These are phyloP conservation scores for Acer negundo DNA, from an alignment of 345 rosid species.

Conservation along the genomic window DNA sequence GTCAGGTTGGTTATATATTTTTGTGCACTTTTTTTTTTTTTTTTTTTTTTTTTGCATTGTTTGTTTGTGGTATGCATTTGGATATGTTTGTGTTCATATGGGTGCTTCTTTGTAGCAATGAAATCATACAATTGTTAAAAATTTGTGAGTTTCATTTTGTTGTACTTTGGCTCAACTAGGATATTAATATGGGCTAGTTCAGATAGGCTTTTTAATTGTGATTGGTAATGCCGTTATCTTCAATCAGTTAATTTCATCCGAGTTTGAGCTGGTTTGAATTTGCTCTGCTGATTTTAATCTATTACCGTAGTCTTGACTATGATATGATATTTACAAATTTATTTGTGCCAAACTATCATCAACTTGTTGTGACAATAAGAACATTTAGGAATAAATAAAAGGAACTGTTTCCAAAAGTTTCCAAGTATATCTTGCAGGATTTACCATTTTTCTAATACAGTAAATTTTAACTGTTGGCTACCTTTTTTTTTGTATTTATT, in stretches of 20 bases:
- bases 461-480: not conserved
- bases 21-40: not conserved
- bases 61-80: not conserved
- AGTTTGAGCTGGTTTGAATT: not conserved
- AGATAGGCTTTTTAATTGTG: not conserved
- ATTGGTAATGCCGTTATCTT: not conserved
- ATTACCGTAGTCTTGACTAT: no score
- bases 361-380: not conserved
- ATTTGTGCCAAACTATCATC: not conserved
- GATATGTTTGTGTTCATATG: not conserved
- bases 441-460: not conserved
- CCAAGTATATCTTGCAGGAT: not conserved
- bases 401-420: not conserved
- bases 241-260: not conserved
- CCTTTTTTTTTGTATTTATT: not conserved
- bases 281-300: not conserved
- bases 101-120: not conserved
- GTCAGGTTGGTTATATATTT: constrained; percentile 49
- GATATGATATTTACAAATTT: no score
- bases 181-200: not conserved
- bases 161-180: not conserved
- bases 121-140: not conserved
- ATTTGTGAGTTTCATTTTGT: not conserved
- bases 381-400: not conserved
- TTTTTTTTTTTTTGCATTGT: not conserved